These are phyloP conservation scores for Diaporthe ilicicola DNA, from an alignment of 2,329 filamentous ascomycete genomes.

Conservation along the genomic window DNA sequence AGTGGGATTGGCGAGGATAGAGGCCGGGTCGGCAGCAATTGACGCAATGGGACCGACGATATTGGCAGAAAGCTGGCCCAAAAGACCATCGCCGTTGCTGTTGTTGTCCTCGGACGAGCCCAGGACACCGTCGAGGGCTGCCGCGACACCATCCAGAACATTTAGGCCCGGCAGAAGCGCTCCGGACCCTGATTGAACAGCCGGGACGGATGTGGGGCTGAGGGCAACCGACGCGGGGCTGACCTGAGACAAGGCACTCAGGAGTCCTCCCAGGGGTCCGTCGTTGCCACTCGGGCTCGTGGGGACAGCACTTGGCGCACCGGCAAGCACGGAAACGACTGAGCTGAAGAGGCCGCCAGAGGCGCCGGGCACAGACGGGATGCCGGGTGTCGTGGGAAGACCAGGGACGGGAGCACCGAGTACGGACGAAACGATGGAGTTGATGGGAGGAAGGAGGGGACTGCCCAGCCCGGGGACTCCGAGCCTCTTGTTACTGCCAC, in stretches of 20 bases:
- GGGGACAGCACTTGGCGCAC: conserved; percentile 12
- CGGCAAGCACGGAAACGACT: conserved; percentile 31
- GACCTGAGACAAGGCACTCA: conserved; percentile 31
- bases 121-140: conserved; percentile 24
- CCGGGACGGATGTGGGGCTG: conserved; percentile 9
- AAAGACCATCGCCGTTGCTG: conserved; percentile 2
- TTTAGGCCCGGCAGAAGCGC: conserved; percentile 6
- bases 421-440: conserved; percentile 25
- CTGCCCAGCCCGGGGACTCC: conserved; percentile 9
- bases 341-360: conserved; percentile 26
- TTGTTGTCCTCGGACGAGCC: conserved; percentile 5
- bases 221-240: background rate
- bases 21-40: conserved; percentile 27
- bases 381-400: background rate
- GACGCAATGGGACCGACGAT: conserved; percentile 27
- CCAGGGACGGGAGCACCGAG: conserved; percentile 20
- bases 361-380: background rate
- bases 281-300: background rate
- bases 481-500: background rate
- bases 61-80: conserved; percentile 31
- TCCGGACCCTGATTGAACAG: conserved; percentile 5
- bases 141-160: conserved; percentile 28
- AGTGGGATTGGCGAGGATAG: conserved; percentile 26
- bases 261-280: conserved; percentile 25
- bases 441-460: conserved; percentile 1